Evolutionary conservation across 169 alveolate genomes (phyloP).

Genomic region (Plasmodium knowlesi): DNA sequence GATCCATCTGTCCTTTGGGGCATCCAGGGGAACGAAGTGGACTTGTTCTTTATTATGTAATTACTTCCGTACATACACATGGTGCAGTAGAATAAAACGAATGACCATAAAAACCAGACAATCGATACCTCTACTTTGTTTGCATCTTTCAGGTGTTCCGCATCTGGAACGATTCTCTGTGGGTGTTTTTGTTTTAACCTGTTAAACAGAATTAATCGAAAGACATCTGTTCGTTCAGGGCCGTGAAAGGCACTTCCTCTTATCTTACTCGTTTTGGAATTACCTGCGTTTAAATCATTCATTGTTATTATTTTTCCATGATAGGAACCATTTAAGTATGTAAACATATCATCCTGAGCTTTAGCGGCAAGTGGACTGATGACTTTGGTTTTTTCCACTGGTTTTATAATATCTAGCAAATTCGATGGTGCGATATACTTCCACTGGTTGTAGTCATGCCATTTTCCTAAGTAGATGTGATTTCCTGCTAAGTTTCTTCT

Average conservation of each 20-base stretch:
- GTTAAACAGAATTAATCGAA: conserved; percentile 88
- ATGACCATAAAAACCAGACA: conserved; percentile 86
- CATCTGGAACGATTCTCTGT: conserved; percentile 87
- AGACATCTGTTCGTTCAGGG: conserved; percentile 90
- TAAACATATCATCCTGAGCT: conserved; percentile 79
- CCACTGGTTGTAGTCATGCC: conserved; percentile 85
- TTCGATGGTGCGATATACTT: conserved; percentile 84
- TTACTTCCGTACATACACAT: conserved; percentile 78
- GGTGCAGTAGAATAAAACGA: conserved; percentile 77
- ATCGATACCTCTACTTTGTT: conserved; percentile 82
- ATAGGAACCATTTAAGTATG: conserved; percentile 78
- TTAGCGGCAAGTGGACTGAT: conserved; percentile 74
- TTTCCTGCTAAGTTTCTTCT: conserved; percentile 49
- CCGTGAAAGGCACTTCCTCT: conserved; percentile 93
- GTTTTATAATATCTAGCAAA: conserved; percentile 80
- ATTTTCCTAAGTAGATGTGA: conserved; percentile 80
- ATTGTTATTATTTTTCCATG: conserved; percentile 80
- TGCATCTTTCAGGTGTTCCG: conserved; percentile 84
- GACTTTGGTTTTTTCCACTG: conserved; percentile 81
- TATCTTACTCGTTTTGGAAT: conserved; percentile 74
- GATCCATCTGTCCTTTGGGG: conserved; percentile 87
- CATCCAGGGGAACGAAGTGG: conserved; percentile 87
- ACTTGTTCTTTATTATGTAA: conserved; percentile 83
- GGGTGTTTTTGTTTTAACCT: conserved; percentile 88
- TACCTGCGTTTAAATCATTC: conserved; percentile 80